Evolutionary conservation across 2,329 filamentous ascomycete genomes (phyloP), one percentile per base, ranked within the genome.

Genomic region (Colletotrichum brevisporum): DNA sequence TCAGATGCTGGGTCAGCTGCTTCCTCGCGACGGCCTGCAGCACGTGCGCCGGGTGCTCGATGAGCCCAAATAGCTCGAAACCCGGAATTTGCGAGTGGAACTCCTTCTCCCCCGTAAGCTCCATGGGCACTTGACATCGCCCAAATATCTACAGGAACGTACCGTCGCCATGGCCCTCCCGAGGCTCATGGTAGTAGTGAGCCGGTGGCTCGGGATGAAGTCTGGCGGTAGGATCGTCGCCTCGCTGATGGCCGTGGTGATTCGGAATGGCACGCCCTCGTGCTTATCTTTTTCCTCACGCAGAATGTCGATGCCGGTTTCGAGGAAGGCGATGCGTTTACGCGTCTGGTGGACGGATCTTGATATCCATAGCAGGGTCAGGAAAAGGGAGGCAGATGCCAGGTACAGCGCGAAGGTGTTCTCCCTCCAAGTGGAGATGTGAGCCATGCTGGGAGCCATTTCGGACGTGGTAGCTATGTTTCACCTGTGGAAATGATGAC

Each of bases 41-140:
- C 3, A 63, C 50, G 6, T 56, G 43, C 4, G n/a, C 6, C 3
- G 43, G 24, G n/a, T 56, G 41, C 4, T 50, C 36, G 3, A 56
- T 12, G 3, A 56, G 15, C 2, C 43, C 21, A 21, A 63, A 56
- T 6, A 26, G 24, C 15, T 15, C 41, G 1, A 63, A 63, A 2
- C 60, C 60, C 1, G 52, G 60, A 2, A 63, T 27, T 6, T 26
- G 15, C 5, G n/a, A n/a, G 21, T 63, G 52, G 2, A 63, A 56
- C 26, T 63, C 60, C 60, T 63, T 1, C 15, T 18, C 1, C 4
- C 6, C 0, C 36, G 2, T 41, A 15, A 15, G 18, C 21, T 3
- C 6, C 10, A 5, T 9, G 39, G 10, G 4, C 10, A 26, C 18
- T 4, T 18, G 8, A 4, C 27, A 31, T 31, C 27, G 27, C 8